Base-by-base conservation (phyloP, 2,329 filamentous ascomycete genomes). In the Epicoccum sorghinum region DNA sequence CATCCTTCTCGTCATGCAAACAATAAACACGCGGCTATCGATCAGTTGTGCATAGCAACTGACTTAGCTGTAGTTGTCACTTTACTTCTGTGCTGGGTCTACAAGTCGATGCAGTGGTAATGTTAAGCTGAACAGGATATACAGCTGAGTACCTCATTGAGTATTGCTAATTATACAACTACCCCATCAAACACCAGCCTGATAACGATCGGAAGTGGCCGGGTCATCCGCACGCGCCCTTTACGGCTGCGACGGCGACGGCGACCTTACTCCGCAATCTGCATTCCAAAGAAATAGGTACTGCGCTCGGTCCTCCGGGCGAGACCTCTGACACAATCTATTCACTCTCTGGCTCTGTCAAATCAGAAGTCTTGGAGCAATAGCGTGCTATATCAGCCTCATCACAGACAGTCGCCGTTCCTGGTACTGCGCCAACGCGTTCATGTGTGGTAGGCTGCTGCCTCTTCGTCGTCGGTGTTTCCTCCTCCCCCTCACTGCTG, bases 401-500 rank as follows among this genome's bases (percentile, higher is more conserved):
- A 42, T 36, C 32, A 36, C 23, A 54, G 37, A 42, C 47, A 46
- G 13, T 12, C 30, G 37, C 32, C 32, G 41, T 47, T 55, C 46
- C 22, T 55, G 32, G 30, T 29, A 33, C 13, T 33, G 30, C 18
- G n/a, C 30, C 22, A 33, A 47, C 30, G 30, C 46, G 29, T 38
- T 72, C 63, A 73, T 47, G 64, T 69, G 61, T 72, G 71, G 46
- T 71, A 71, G 40, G 69, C 71, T 52, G 69, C 71, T 46, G 60
- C 66, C 32, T 68, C 64, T 47, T 61, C 61, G 12, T 68, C 18
- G 18, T 18, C 18, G 18, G 18, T 18, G 18, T 18, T 18, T 1
- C n/a, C n/a, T 18, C 27, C 27, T 29, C 67, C 49, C 72, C 72
- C 22, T 65, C 69, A 23, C 68, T 66, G 52, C 66, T 70, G 54